Percentiles rank a stretch among this genome's conserved stretches.
Evolutionary conservation across 1,284 basidiomycete genomes (phyloP).

Genomic region (Athelia psychrophila): DNA sequence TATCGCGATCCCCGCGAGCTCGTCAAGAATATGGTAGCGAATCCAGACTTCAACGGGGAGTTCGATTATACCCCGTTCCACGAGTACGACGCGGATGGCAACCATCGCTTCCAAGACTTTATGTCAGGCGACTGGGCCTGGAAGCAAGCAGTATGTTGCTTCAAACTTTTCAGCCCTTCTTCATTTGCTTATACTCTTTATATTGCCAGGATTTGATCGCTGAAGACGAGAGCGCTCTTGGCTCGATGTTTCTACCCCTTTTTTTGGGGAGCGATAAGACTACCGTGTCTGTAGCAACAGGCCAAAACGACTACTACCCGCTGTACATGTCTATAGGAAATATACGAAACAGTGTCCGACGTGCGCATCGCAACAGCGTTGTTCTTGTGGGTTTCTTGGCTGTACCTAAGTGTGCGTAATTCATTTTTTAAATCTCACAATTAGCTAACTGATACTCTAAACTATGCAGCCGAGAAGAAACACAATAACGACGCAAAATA

Average conservation of each 20-base stretch:
- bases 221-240: conserved; percentile 1
- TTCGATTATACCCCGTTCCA: conserved; percentile 14
- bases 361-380: conserved; percentile 22
- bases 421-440: neutral
- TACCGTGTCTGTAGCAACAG: conserved; percentile 29
- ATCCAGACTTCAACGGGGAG: conserved; percentile 12
- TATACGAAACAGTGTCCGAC: conserved; percentile 19
- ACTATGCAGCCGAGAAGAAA: conserved; percentile 1
- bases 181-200: neutral
- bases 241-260: conserved; percentile 16
- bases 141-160: conserved; percentile 8
- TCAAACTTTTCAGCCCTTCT: neutral
- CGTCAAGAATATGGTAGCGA: conserved; percentile 7
- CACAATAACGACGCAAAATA: conserved; percentile 9
- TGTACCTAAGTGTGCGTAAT: conserved; percentile 31
- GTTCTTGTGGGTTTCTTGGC: conserved; percentile 25
- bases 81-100: conserved; percentile 4
- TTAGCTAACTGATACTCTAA: neutral
- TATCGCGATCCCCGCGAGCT: conserved; percentile 5
- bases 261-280: conserved; percentile 33
- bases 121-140: conserved; percentile 15
- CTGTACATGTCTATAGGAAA: conserved; percentile 24
- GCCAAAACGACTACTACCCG: conserved; percentile 29
- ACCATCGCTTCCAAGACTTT: conserved; percentile 8
- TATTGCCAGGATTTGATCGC: conserved; percentile 14